These are phyloP conservation scores for Aspergillus sclerotialis DNA, from an alignment of 2,329 filamentous ascomycete species.

Conservation along the genomic window DNA sequence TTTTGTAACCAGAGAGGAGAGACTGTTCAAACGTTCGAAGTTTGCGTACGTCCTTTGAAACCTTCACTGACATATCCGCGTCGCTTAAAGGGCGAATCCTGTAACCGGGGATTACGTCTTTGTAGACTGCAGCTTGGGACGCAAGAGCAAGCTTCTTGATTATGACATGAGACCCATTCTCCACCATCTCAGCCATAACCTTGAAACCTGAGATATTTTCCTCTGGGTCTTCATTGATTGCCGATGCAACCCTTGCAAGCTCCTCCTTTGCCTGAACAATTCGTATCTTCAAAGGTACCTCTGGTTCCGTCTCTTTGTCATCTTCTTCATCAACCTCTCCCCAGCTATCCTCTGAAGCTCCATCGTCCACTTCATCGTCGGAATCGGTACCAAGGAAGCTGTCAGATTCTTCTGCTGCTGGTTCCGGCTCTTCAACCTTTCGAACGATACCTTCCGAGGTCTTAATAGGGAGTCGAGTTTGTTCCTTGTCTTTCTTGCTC, in stretches of 20 bases:
- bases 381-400: conserved; percentile 56
- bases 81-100: conserved; percentile 77
- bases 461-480: conserved; percentile 75
- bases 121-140: conserved; percentile 85
- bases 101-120: conserved; percentile 94
- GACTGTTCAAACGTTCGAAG: conserved; percentile 81
- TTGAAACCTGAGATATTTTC: conserved; percentile 78
- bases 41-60: conserved; percentile 86
- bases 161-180: conserved; percentile 53
- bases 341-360: conserved; percentile 32
- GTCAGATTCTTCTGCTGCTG: conserved; percentile 41
- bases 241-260: conserved; percentile 70
- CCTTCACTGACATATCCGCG: conserved; percentile 65
- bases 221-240: conserved; percentile 87
- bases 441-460: conserved; percentile 75
- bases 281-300: conserved; percentile 68
- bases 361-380: conserved; percentile 48
- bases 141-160: conserved; percentile 81
- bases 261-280: conserved; percentile 87
- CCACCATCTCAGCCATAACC: conserved; percentile 65
- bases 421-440: conserved; percentile 44
- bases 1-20: conserved; percentile 75
- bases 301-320: conserved; percentile 46
- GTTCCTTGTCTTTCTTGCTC: conserved; percentile 67
- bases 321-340: conserved; percentile 42